Evolutionary conservation across 805 yeast species (phyloP).

Genomic region (Maudiozyma serrabonitensis): DNA sequence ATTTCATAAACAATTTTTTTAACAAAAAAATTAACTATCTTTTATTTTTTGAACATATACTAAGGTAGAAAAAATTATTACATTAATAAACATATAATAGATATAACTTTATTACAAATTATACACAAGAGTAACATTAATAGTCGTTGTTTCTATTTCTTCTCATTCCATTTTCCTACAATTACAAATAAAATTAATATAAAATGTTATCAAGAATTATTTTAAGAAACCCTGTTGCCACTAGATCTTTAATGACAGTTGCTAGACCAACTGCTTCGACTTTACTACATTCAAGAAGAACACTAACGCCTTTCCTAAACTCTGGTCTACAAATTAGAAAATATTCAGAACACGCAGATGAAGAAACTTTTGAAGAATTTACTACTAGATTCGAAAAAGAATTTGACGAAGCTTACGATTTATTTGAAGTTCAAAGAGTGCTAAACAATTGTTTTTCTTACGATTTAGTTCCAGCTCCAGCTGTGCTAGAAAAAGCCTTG

Average conservation of each 20-base stretch:
- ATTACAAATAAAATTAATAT: not conserved
- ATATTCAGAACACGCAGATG: conserved; percentile 74
- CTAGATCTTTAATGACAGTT: conserved; percentile 9
- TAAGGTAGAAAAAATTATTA: too few relatives aligned
- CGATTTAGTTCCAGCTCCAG: conserved; percentile 97
- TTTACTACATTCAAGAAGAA: not conserved
- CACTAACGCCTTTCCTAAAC: not conserved
- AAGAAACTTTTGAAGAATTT: conserved; percentile 92
- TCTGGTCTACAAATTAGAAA: conserved; percentile 37
- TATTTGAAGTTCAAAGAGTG: conserved; percentile 85
- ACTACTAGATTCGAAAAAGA: conserved; percentile 87
- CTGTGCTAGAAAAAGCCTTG: conserved; percentile 89
- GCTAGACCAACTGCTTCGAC: conserved; percentile 2
- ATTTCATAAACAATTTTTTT: not conserved
- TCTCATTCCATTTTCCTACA: not conserved
- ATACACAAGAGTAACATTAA: too few relatives aligned
- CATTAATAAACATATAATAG: too few relatives aligned
- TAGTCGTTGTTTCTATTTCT: too few relatives aligned
- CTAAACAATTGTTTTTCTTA: conserved; percentile 96
- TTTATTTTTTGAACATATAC: not conserved
- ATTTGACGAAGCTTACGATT: conserved; percentile 86
- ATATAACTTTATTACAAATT: too few relatives aligned
- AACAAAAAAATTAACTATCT: not conserved
- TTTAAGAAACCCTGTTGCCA: conserved; percentile 9
- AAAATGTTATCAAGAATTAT: conserved; percentile 13